A percentile compares a stretch with the other conserved stretches of the same genome.
Evolutionary conservation across 805 yeast genomes (phyloP).

Genomic region (Wickerhamomyces pijperi): DNA sequence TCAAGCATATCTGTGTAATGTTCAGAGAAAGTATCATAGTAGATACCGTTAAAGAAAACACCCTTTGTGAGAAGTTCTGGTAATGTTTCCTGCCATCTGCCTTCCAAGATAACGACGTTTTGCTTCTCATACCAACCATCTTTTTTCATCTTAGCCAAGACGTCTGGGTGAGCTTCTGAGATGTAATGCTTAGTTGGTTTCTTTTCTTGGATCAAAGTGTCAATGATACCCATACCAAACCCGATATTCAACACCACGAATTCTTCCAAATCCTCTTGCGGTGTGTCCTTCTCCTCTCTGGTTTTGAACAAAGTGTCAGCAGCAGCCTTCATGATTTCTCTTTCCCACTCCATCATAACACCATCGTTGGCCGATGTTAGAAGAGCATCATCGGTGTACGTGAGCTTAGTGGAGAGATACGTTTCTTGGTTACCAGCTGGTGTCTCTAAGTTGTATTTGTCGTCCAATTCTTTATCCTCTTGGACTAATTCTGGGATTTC

Average conservation of each 20-base stretch:
- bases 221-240: conserved; percentile 96
- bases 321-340: conserved; percentile 68
- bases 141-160: conserved; percentile 46
- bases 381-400: conserved; percentile 57
- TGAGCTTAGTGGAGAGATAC: conserved; percentile 54
- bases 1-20: conserved; percentile 85
- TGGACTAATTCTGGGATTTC: conserved; percentile 5
- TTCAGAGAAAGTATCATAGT: conserved; percentile 90
- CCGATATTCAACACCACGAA: conserved; percentile 71
- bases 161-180: conserved; percentile 93
- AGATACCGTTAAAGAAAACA: conserved; percentile 79
- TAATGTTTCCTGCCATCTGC: conserved; percentile 87
- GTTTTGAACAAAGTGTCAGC: conserved; percentile 60
- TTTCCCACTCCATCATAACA: conserved; percentile 98
- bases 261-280: conserved; percentile 23
- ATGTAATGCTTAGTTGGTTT: conserved; percentile 69
- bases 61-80: conserved; percentile 53
- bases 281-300: conserved; percentile 17
- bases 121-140: conserved; percentile 80
- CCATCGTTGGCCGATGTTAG: conserved; percentile 77
- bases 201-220: conserved; percentile 52
- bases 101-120: conserved; percentile 66
- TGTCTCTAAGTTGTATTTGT: not conserved
- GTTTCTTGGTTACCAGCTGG: conserved; percentile 58
- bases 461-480: conserved; percentile 23